Conservation (phyloP, 306 rosid species). For the Astragalus glycyphyllos region DNA sequence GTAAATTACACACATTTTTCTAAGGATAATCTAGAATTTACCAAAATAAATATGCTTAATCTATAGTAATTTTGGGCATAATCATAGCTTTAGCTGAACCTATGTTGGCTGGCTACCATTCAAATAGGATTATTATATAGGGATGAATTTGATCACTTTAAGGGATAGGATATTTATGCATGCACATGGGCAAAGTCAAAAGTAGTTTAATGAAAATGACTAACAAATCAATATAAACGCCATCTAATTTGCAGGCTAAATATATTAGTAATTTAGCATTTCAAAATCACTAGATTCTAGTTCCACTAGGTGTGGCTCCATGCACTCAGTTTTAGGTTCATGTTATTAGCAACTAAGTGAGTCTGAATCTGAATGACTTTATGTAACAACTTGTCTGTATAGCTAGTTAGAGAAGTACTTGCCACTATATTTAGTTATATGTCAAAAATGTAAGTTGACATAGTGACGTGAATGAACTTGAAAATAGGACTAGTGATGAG, state of each 20-base stretch:
- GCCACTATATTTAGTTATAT: background rate
- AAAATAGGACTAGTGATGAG: background rate
- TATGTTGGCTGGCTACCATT: slow-evolving; percentile 18
- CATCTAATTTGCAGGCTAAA: background rate
- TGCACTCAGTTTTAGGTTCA: slow-evolving; percentile 27
- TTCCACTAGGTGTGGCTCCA: background rate
- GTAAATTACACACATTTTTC: no score
- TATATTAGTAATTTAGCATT: background rate
- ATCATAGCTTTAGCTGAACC: slow-evolving; percentile 27
- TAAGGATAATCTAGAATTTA: no score
- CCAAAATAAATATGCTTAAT: background rate
- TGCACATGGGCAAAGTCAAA: slow-evolving; percentile 47
- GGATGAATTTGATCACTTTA: slow-evolving; percentile 7
- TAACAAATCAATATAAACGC: slow-evolving; percentile 27
- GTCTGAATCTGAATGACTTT: background rate
- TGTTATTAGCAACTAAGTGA: slow-evolving; percentile 18
- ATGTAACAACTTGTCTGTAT: slow-evolving; percentile 15
- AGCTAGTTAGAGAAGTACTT: background rate
- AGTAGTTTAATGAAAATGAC: slow-evolving; percentile 37
- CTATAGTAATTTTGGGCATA: slow-evolving; percentile 31
- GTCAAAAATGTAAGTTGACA: background rate
- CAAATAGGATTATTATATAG: slow-evolving; percentile 32
- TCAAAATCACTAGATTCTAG: slow-evolving; percentile 6
- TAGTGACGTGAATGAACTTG: background rate
- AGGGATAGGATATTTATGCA: slow-evolving; percentile 25